Evolutionary conservation across 2,329 filamentous ascomycete genomes (phyloP), one percentile per base, ranked within the genome.

Genomic region (Coniochaeta prunicola): DNA sequence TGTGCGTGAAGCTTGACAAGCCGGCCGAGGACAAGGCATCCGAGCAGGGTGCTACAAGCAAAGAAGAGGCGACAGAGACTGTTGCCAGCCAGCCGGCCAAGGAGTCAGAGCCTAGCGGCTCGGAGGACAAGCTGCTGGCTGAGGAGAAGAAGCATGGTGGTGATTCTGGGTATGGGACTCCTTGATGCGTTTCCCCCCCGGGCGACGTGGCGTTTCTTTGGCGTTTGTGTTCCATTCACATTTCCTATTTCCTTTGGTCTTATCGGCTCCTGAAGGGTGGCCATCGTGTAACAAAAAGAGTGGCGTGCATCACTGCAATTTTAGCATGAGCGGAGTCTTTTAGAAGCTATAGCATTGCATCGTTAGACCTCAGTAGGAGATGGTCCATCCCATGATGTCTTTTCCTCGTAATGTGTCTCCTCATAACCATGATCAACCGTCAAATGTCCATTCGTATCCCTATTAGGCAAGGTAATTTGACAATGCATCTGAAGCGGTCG

Each of bases 91-190:
- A 38, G 54, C 15, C 24, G 24, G 36, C 21, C 31, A 24, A 40
- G 36, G 36, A 56, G 34, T 28, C 54, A 10, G 19, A 13, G 2
- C 7, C 54, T 12, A 34, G 30, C 10, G 53, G 33, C 12, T 19
- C 53, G 3, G 30, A 54, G 30, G 61, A 64, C 10, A 34, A 45
- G 42, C 9, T 50, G 45, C 24, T 50, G 36, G 33, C 36, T n/a
- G 57, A 58, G 48, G 57, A 58, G 26, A 38, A 36, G 17, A 58
- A 55, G 50, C 50, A 54, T 38, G 57, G 57, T 5, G 36, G 57
- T 10, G 57, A 58, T 19, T 58, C 67, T 7, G 67, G 67, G 1
- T 68, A 68, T 28, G 66, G 66, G 13, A 67, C 66, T 10, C 64
- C 66, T 15, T 63, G 61, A 64, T 33, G 30, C 24, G 26, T 10